Evolutionary conservation across 495 filamentous ascomycete species (phyloP).

Genomic region (Tricharina praecox): DNA sequence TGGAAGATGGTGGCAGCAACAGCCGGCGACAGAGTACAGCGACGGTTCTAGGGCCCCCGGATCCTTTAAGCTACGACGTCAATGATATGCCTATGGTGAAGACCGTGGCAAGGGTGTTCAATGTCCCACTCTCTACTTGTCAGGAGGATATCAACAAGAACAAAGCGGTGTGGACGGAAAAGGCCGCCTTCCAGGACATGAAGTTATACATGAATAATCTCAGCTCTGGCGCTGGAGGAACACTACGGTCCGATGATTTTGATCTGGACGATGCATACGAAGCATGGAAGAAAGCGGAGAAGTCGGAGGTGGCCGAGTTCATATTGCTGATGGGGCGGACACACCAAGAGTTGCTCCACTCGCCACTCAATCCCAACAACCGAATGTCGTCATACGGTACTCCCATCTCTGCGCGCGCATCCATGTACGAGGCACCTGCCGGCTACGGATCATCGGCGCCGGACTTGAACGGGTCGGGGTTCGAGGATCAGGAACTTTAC

Average conservation of each 20-base stretch:
- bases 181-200: conserved; percentile 73
- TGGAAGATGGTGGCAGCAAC: conserved; percentile 28
- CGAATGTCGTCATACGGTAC: neutral
- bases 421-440: neutral
- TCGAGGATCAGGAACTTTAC: conserved; percentile 43
- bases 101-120: conserved; percentile 69
- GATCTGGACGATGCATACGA: conserved; percentile 81
- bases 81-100: conserved; percentile 95
- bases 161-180: conserved; percentile 70
- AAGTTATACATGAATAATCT: conserved; percentile 84
- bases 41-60: conserved; percentile 43
- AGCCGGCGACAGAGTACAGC: conserved; percentile 28
- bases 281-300: conserved; percentile 72
- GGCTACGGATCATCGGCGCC: neutral
- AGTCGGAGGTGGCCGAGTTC: conserved; percentile 70
- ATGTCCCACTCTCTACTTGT: conserved; percentile 52
- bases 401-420: neutral
- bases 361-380: too few species aligned
- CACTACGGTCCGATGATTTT: conserved; percentile 70
- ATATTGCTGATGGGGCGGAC: conserved; percentile 76
- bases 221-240: conserved; percentile 59
- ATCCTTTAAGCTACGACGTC: conserved; percentile 72
- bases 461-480: conserved; percentile 8
- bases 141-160: conserved; percentile 75
- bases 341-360: conserved; percentile 54